These are phyloP conservation scores for Chaetomium globosum DNA, from an alignment of 2,329 filamentous ascomycete genomes.

Conservation along the genomic window DNA sequence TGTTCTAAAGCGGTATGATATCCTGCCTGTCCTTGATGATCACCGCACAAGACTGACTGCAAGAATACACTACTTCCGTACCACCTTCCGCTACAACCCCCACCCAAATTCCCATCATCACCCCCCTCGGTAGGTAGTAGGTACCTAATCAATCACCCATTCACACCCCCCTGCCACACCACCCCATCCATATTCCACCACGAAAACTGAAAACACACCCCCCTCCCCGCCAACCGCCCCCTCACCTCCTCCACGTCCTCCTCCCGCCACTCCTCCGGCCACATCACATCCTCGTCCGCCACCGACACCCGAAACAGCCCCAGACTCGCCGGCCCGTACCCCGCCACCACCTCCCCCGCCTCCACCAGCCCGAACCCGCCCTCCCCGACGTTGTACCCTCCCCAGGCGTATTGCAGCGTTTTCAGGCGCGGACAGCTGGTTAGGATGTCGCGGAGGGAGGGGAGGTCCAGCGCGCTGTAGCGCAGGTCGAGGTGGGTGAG, in stretches of 20 bases:
- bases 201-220: constrained; percentile 1
- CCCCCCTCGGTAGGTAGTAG: too few relatives aligned
- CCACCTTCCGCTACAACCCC: too few relatives aligned
- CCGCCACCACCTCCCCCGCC: neutral
- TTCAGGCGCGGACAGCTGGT: neutral
- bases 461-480: neutral
- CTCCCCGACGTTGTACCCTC: neutral
- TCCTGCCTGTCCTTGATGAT: too few relatives aligned
- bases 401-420: neutral
- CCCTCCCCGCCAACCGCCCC: neutral
- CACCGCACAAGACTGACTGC: too few relatives aligned
- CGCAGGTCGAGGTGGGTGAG: neutral
- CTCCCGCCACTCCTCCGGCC: neutral
- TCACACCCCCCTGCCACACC: too few relatives aligned
- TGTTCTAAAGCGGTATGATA: too few relatives aligned
- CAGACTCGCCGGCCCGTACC: neutral
- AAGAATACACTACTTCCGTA: too few relatives aligned
- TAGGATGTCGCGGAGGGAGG: neutral
- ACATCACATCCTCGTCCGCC: neutral
- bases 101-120: too few relatives aligned
- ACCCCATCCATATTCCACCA: neutral
- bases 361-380: neutral
- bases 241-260: neutral
- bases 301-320: neutral
- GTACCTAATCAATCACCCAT: too few relatives aligned